Base-by-base conservation (phyloP, 305 asterid genomes). In the Solanum aculeatissimum region DNA sequence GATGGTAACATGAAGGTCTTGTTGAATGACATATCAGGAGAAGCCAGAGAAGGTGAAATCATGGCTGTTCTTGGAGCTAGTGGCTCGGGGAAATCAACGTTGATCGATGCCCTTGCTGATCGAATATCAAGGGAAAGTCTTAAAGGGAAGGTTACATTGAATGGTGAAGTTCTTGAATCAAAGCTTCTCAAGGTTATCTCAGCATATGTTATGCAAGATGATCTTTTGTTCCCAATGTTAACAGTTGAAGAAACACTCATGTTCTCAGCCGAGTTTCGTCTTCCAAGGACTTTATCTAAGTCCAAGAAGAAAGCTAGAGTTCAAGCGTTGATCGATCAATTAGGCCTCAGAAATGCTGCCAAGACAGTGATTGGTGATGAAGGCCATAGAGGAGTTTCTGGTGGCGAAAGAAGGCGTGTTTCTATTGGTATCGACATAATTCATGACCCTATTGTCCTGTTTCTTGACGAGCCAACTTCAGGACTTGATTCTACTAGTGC, bases 401-500 rank as follows among this genome's bases (percentile, higher is more conserved):
- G 98, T 2, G 98, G 98, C 0, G 96, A 95, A 84, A 71, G 98
- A 51, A 91, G 98, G 16, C 93, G 98, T 16, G 98, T 95, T 0
- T 95, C 98, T 0, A 95, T 95, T 38, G 98, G 98, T 19, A 94
- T 89, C 0, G 97, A 95, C 89, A 94, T 94, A 43, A 90, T 95
- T 62, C 98, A 95, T 85, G 98, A 95, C 66, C 98, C 98, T 0
- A 91, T 95, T 16, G 40, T 94, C 4, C 86, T 95, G 15, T 95
- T 95, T 72, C 97, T 95, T 7, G 98, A 95, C 55, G 98, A 95
- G 70, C 98, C 98, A 19, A 95, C 98, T 0, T 95, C 98, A 0
- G 98, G 97, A 5, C 90, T 95, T 4, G 98, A 95, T 83, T 95
- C 98, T 29, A 95, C 98, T 9, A 94, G 96, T 75, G 98, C 98